A percentile compares a stretch with the other conserved stretches of the same genome.
Evolutionary conservation across 768 basidiomycete genomes (phyloP).

Genomic region (Boletus eberwhitei): DNA sequence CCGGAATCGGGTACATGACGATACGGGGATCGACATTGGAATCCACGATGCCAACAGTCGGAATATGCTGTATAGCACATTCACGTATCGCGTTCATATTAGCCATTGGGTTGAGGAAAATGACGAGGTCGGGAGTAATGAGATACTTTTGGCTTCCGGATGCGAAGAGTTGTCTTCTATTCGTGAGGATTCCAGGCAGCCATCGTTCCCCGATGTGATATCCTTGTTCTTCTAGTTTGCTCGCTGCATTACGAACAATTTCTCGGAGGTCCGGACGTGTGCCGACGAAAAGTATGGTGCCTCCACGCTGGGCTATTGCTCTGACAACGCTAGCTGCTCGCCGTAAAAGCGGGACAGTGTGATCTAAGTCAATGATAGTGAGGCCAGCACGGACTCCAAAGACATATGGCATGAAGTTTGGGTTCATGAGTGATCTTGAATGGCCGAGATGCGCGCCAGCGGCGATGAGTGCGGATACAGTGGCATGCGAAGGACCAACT

Average conservation of each 20-base stretch:
- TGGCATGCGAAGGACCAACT: slow-evolving; percentile 54
- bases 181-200: slow-evolving; percentile 95
- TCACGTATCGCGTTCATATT: slow-evolving; percentile 88
- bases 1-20: slow-evolving; percentile 97
- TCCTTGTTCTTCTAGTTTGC: slow-evolving; percentile 74
- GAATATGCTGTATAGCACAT: slow-evolving; percentile 84
- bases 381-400: slow-evolving; percentile 89
- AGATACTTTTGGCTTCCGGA: slow-evolving; percentile 50
- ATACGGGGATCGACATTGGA: slow-evolving; percentile 94
- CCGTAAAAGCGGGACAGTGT: slow-evolving; percentile 86
- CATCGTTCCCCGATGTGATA: slow-evolving; percentile 86
- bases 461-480: slow-evolving; percentile 87
- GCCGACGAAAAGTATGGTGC: slow-evolving; percentile 87
- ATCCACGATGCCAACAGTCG: slow-evolving; percentile 92
- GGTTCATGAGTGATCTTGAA: slow-evolving; percentile 76
- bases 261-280: slow-evolving; percentile 76
- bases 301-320: slow-evolving; percentile 75
- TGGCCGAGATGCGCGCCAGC: slow-evolving; percentile 95
- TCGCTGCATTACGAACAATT: slow-evolving; percentile 73
- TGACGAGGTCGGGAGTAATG: slow-evolving; percentile 79
- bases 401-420: slow-evolving; percentile 87
- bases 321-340: slow-evolving; percentile 87
- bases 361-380: slow-evolving; percentile 92
- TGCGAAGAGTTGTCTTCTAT: slow-evolving; percentile 74
- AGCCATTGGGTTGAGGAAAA: slow-evolving; percentile 87